Evolutionary conservation across 2,329 filamentous ascomycete genomes (phyloP).

Genomic region (Myotisia sp.): DNA sequence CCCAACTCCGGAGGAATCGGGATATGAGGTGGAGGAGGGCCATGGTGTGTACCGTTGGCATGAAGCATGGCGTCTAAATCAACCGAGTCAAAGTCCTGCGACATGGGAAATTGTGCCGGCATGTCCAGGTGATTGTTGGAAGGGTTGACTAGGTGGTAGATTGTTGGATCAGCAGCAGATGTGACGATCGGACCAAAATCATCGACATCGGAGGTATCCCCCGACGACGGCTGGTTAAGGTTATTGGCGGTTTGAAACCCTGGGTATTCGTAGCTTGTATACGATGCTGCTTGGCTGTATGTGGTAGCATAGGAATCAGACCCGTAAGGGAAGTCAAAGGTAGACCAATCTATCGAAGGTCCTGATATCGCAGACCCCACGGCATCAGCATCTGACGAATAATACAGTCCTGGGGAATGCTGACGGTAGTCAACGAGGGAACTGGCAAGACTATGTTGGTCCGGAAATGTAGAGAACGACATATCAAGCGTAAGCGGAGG

Average conservation of each 20-base stretch:
- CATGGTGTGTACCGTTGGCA: slow-evolving; percentile 3
- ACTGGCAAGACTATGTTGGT: slow-evolving; percentile 22
- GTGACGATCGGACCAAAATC: slow-evolving; percentile 25
- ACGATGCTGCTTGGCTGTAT: slow-evolving; percentile 33
- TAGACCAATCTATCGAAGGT: slow-evolving; percentile 36
- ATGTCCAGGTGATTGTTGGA: slow-evolving; percentile 7
- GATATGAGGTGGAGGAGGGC: slow-evolving; percentile 3
- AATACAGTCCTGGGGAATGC: slow-evolving; percentile 27
- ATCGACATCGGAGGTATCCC: slow-evolving; percentile 36
- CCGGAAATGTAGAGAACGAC: slow-evolving; percentile 23
- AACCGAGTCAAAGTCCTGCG: slow-evolving; percentile 4
- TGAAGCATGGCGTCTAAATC: slow-evolving; percentile 8
- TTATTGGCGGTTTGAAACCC: too few species aligned
- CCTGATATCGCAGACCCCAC: slow-evolving; percentile 24
- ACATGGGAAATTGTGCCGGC: slow-evolving; percentile 2
- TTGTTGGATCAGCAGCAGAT: slow-evolving; percentile 25
- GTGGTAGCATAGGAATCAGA: slow-evolving; percentile 24
- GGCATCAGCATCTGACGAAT: slow-evolving; percentile 32
- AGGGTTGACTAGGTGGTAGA: slow-evolving; percentile 16
- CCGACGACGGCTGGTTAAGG: slow-evolving; percentile 34
- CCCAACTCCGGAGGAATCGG: slow-evolving; percentile 7
- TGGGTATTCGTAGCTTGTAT: slow-evolving; percentile 34
- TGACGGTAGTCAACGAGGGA: slow-evolving; percentile 24
- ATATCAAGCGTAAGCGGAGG: slow-evolving; percentile 29
- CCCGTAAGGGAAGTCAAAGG: slow-evolving; percentile 28